Percentiles rank a stretch among this genome's conserved stretches.
These are phyloP conservation scores for Boechera divaricarpa DNA, from an alignment of 345 rosid genomes.

Conservation along the genomic window DNA sequence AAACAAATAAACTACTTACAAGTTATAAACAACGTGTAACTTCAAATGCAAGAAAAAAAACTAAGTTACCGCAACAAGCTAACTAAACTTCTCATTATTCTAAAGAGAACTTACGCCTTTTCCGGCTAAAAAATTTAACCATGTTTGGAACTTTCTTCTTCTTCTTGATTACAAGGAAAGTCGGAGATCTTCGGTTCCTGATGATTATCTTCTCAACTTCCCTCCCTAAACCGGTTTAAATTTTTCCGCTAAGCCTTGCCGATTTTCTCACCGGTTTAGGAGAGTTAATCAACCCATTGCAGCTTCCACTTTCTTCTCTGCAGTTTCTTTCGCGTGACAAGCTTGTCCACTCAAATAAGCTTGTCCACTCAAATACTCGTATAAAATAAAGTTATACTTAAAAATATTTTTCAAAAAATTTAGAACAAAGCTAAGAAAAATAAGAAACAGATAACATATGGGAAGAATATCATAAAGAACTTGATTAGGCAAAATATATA, in stretches of 20 bases:
- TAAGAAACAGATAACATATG: no score
- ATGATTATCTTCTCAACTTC: conserved; percentile 53
- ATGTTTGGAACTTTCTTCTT: conserved; percentile 66
- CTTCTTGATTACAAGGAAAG: conserved; percentile 58
- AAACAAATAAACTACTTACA: conserved; percentile 31
- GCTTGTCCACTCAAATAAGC: conserved; percentile 78
- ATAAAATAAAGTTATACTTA: conserved; percentile 10
- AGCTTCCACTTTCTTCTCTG: conserved; percentile 88
- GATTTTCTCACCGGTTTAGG: conserved; percentile 49
- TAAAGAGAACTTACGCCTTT: conserved; percentile 22
- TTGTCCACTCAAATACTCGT: conserved; percentile 72
- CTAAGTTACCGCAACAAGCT: conserved; percentile 8
- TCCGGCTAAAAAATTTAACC: conserved; percentile 60
- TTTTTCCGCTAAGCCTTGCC: conserved; percentile 43
- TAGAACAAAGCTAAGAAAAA: no score
- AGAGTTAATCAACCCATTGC: conserved; percentile 51
- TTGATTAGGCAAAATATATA: no score
- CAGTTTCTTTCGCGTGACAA: conserved; percentile 67
- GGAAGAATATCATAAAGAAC: no score
- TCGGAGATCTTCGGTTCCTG: conserved; percentile 50
- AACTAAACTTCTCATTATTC: conserved; percentile 30
- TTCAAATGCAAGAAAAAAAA: conserved; percentile 23
- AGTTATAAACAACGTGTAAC: conserved; percentile 31
- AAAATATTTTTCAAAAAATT: no score
- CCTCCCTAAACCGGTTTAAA: conserved; percentile 52